phyloP scores from a whole-genome alignment of 495 filamentous ascomycete genomes.

The Tuber borchii region DNA sequence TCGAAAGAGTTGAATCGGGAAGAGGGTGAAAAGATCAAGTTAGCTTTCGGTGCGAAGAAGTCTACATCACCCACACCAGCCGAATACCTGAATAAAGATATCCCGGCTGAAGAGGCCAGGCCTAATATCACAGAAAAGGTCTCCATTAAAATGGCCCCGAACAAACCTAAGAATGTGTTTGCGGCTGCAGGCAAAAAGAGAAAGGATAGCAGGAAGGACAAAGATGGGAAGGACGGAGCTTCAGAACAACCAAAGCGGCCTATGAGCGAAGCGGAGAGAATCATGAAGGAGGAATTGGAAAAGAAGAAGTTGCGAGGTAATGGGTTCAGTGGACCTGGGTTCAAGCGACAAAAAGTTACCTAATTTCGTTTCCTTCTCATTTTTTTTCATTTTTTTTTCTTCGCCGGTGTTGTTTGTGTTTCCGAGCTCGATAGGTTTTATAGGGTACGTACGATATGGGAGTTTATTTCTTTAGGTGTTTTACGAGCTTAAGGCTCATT shows the following conservation, averaged over 20 bases:
- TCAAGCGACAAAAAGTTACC: slow-evolving; percentile 33
- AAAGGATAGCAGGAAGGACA: slow-evolving; percentile 52
- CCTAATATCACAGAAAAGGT: slow-evolving; percentile 43
- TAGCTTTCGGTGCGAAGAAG: slow-evolving; percentile 56
- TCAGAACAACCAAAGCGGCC: slow-evolving; percentile 60
- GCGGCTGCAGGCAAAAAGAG: slow-evolving; percentile 48
- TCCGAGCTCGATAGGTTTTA: background rate
- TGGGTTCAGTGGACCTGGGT: slow-evolving; percentile 10
- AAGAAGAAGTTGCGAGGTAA: slow-evolving; percentile 55
- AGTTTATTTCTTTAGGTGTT: background rate
- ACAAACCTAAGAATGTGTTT: slow-evolving; percentile 75
- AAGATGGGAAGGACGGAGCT: slow-evolving; percentile 56
- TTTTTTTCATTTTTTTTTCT: background rate
- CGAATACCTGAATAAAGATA: slow-evolving; percentile 11
- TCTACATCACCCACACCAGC: background rate
- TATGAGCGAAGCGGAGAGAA: slow-evolving; percentile 81
- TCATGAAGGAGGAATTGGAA: slow-evolving; percentile 82
- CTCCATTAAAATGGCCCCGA: slow-evolving; percentile 54
- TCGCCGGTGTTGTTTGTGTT: background rate
- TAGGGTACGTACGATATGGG: background rate
- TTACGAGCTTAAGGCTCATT: background rate
- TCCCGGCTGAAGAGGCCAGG: slow-evolving; percentile 38
- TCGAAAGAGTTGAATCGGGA: slow-evolving; percentile 56
- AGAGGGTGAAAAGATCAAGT: slow-evolving; percentile 76
- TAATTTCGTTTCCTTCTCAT: slow-evolving; percentile 7